phyloP scores from a whole-genome alignment of 345 rosid species.

The Noccaea bulbosa region DNA sequence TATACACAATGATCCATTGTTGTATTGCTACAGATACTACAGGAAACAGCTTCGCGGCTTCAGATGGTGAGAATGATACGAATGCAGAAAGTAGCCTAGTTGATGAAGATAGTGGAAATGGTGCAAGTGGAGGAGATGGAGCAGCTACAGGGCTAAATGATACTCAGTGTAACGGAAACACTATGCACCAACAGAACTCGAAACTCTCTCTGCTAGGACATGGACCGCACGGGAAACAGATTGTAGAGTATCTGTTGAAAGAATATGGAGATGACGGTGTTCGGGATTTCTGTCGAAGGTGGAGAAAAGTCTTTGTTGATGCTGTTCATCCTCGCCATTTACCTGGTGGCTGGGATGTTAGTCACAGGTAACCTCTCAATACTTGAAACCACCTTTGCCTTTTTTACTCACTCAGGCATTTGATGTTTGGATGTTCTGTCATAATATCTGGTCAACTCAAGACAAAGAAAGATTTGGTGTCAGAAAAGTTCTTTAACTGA shows the following conservation, averaged over 20 bases:
- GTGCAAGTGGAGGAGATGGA: slow-evolving; percentile 43
- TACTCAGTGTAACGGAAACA: slow-evolving; percentile 43
- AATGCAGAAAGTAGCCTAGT: slow-evolving; percentile 39
- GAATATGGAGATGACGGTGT: slow-evolving; percentile 80
- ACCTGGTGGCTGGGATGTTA: slow-evolving; percentile 90
- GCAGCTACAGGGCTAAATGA: slow-evolving; percentile 36
- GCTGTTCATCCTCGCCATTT: slow-evolving; percentile 77
- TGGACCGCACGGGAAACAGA: slow-evolving; percentile 94
- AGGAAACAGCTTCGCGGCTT: slow-evolving; percentile 26
- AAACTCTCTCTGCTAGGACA: slow-evolving; percentile 87
- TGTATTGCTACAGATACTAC: slow-evolving; percentile 27
- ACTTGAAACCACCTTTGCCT: slow-evolving; percentile 3
- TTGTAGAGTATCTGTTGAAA: slow-evolving; percentile 67
- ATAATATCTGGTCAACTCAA: slow-evolving; percentile 1
- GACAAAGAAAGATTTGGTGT: slow-evolving; percentile 21
- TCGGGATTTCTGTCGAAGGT: slow-evolving; percentile 76
- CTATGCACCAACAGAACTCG: slow-evolving; percentile 51
- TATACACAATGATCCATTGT: slow-evolving; percentile 21
- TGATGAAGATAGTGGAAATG: slow-evolving; percentile 37
- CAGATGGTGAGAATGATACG: slow-evolving; percentile 32
- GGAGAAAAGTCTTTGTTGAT: slow-evolving; percentile 94
- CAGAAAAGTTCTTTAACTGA: not conserved
- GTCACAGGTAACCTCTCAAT: slow-evolving; percentile 51
- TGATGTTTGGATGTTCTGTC: slow-evolving; percentile 1
- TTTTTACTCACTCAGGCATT: not conserved